phyloP scores from a whole-genome alignment of 1,284 basidiomycete species.

The Cutaneotrichosporon mucoides region DNA sequence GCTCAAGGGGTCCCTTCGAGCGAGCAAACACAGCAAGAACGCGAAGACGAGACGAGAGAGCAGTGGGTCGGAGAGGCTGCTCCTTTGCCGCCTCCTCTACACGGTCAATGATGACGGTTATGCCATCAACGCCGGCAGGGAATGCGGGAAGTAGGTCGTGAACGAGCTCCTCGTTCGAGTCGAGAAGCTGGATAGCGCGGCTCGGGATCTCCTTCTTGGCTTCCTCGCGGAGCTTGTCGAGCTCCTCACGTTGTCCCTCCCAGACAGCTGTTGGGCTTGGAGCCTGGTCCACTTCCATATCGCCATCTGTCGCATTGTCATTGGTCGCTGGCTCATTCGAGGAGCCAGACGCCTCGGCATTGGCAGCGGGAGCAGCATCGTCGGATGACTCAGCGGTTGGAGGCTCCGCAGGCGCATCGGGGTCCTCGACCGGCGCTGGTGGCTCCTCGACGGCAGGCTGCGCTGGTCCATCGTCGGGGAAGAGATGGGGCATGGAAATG shows the following conservation, averaged over 20 bases:
- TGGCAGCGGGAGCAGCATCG: background rate
- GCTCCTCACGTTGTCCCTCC: conserved; percentile 44
- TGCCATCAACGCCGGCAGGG: conserved; percentile 49
- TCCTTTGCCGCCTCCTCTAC: conserved; percentile 38
- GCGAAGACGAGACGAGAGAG: conserved; percentile 74
- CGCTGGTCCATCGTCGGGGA: conserved; percentile 48
- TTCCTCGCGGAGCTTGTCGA: conserved; percentile 64
- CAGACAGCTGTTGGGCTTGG: conserved; percentile 14
- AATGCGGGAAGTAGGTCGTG: conserved; percentile 85
- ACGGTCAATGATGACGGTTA: conserved; percentile 26
- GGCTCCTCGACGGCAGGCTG: conserved; percentile 16
- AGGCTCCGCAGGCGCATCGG: background rate
- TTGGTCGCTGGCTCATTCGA: conserved; percentile 1
- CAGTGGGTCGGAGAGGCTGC: conserved; percentile 51
- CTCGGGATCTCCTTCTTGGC: conserved; percentile 63
- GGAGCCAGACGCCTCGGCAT: background rate
- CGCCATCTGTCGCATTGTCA: conserved; percentile 21
- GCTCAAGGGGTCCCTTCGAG: conserved; percentile 9
- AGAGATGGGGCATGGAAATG: conserved; percentile 73
- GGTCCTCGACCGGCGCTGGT: conserved; percentile 2
- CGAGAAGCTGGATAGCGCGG: conserved; percentile 72
- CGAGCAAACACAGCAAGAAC: conserved; percentile 68
- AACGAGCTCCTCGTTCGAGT: conserved; percentile 78
- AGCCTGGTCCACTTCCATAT: conserved; percentile 17
- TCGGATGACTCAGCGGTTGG: background rate